A percentile compares a stretch with the other conserved stretches of the same genome.
Conservation (phyloP, 2,329 filamentous ascomycete genomes). For the Botrytis squamosa region DNA sequence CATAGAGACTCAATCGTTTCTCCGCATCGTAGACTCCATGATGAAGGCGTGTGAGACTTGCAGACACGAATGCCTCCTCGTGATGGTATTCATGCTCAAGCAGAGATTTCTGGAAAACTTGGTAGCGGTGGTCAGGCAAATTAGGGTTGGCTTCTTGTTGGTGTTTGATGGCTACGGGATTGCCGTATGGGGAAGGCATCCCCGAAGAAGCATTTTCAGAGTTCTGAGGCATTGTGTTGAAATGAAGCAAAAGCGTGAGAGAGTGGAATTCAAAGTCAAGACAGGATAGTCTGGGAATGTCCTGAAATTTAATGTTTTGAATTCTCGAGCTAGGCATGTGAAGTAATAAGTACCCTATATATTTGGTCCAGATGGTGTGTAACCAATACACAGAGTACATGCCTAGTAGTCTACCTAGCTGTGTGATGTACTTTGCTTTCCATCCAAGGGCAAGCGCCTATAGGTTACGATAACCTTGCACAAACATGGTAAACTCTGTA, state of each 20-base stretch:
- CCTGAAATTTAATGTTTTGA: neutral
- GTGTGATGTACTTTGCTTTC: neutral
- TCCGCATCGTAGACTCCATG: conserved; percentile 16
- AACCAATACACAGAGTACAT: neutral
- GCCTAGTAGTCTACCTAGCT: neutral
- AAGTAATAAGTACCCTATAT: neutral
- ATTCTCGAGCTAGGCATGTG: neutral
- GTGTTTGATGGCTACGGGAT: neutral
- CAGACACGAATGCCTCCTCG: conserved; percentile 18
- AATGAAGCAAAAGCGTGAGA: neutral
- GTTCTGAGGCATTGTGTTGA: neutral
- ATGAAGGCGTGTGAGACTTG: conserved; percentile 13
- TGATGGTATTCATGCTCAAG: conserved; percentile 17
- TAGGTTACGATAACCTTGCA: neutral
- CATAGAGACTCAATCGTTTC: conserved; percentile 9
- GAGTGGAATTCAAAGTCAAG: neutral
- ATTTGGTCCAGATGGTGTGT: neutral
- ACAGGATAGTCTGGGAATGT: neutral
- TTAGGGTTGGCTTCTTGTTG: neutral
- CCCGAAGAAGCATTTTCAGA: neutral
- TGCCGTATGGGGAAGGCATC: neutral
- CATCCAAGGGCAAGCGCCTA: neutral
- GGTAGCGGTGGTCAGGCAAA: conserved; percentile 7
- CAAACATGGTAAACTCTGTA: conserved; percentile 2
- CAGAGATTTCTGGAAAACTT: conserved; percentile 10